A percentile compares a stretch with the other conserved stretches of the same genome.
Evolutionary conservation across 1,284 basidiomycete species (phyloP).

Genomic region (Apiotrichum gracile): DNA sequence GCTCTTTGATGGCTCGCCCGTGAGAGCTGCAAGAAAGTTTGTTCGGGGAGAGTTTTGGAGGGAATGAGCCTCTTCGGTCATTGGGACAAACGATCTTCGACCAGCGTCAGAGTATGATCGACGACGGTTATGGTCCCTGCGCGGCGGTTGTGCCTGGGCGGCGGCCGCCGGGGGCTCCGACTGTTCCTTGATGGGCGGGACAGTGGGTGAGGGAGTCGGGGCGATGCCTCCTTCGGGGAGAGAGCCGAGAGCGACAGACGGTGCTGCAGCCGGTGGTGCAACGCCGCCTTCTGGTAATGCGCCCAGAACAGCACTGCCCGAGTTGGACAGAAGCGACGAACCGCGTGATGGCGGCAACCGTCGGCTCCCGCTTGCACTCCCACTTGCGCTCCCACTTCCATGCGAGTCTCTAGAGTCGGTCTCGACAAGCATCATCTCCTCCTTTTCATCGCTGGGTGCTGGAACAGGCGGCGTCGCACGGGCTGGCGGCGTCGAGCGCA

Average conservation of each 20-base stretch:
- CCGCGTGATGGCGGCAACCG: neutral
- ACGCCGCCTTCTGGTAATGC: neutral
- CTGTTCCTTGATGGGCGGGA: neutral
- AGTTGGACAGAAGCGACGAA: neutral
- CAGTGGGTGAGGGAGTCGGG: neutral
- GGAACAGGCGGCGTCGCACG: too few species aligned
- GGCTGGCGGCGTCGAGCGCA: neutral
- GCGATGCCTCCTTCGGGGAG: neutral
- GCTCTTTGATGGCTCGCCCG: neutral
- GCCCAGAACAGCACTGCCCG: neutral
- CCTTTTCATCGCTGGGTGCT: neutral
- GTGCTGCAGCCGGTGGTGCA: too few species aligned
- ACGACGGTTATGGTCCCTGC: conserved; percentile 1
- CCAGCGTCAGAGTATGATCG: conserved; percentile 15
- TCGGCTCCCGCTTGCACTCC: neutral
- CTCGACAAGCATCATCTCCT: neutral
- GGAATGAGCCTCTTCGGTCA: neutral
- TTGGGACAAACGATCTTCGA: neutral
- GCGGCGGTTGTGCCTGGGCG: neutral
- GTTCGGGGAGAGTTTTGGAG: neutral
- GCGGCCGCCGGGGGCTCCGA: neutral
- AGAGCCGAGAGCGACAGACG: neutral
- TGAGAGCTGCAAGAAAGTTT: neutral
- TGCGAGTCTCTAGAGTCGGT: neutral
- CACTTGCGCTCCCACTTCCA: too few species aligned